A percentile compares a stretch with the other conserved stretches of the same genome.
Evolutionary conservation across 495 filamentous ascomycete species (phyloP).

Genomic region (Rusavskia elegans): DNA sequence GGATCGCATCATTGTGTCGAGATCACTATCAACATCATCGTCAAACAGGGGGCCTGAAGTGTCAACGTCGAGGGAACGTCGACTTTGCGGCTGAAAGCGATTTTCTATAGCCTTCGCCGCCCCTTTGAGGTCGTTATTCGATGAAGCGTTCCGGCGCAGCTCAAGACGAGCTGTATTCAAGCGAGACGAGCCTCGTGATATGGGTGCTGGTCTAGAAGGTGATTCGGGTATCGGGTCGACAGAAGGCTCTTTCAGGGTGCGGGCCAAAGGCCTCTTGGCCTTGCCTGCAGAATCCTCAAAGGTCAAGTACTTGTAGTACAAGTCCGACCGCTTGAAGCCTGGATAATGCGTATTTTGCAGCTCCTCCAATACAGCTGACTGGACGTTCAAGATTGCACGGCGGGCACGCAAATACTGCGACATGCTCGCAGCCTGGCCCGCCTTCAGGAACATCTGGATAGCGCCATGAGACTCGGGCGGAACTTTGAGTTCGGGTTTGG

Average conservation of each 20-base stretch:
- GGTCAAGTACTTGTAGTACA: constrained; percentile 90
- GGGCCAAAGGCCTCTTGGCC: constrained; percentile 17
- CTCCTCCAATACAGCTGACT: constrained; percentile 67
- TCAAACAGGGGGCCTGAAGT: constrained; percentile 43
- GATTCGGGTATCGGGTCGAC: constrained; percentile 13
- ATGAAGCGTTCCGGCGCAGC: constrained; percentile 41
- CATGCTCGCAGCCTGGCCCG: constrained; percentile 55
- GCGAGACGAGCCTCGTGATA: constrained; percentile 26
- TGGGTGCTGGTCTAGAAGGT: constrained; percentile 22
- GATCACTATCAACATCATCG: constrained; percentile 49
- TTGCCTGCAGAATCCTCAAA: constrained; percentile 60
- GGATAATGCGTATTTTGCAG: constrained; percentile 67
- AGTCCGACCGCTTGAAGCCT: constrained; percentile 76
- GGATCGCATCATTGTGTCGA: constrained; percentile 35
- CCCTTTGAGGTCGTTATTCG: constrained; percentile 37
- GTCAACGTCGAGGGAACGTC: constrained; percentile 43
- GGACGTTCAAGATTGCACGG: constrained; percentile 63
- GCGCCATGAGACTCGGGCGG: constrained; percentile 45
- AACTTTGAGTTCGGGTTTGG: constrained; percentile 64
- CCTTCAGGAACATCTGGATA: constrained; percentile 64
- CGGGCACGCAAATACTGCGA: constrained; percentile 74
- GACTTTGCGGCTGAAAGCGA: constrained; percentile 16
- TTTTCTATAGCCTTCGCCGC: constrained; percentile 22
- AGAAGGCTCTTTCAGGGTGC: constrained; percentile 9
- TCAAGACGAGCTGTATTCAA: constrained; percentile 19